Evolutionary conservation across 352 stramenopile genomes (phyloP).

Genomic region (Pythium vanterpoolii): DNA sequence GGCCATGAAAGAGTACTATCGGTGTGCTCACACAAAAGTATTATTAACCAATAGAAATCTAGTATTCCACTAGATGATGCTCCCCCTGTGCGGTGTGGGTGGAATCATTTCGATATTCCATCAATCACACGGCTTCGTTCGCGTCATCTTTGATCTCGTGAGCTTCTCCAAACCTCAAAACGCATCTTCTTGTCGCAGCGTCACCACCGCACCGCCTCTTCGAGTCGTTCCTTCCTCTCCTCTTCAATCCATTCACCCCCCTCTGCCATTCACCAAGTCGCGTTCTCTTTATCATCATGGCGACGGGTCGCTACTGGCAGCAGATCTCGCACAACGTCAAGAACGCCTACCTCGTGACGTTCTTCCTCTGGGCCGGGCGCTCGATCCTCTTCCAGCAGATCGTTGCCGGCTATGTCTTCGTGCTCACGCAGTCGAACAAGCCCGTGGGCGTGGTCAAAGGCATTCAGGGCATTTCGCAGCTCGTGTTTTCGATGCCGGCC

Average conservation of each 20-base stretch:
- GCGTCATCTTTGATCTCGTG: conserved; percentile 8
- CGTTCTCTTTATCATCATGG: neutral
- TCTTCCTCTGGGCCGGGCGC: conserved; percentile 73
- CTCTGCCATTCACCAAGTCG: neutral
- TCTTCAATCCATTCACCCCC: neutral
- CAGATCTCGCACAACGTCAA: conserved; percentile 41
- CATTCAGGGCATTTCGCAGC: conserved; percentile 77
- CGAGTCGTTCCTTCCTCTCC: neutral
- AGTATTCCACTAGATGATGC: no score
- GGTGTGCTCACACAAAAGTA: no score
- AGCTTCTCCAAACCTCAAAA: neutral
- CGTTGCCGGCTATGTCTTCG: conserved; percentile 72
- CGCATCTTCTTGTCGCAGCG: neutral
- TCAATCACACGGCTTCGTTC: neutral
- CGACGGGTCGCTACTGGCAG: conserved; percentile 12
- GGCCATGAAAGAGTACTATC: no score
- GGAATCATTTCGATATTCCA: neutral
- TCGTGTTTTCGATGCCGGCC: conserved; percentile 64
- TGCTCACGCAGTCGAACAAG: conserved; percentile 70
- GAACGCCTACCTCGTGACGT: conserved; percentile 64
- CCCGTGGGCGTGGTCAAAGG: conserved; percentile 79
- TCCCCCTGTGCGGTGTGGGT: no score
- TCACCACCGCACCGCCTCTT: neutral
- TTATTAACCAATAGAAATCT: no score
- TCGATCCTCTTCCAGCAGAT: conserved; percentile 82